Evolutionary conservation across 768 basidiomycete genomes (phyloP).

Genomic region (Russula sp.): DNA sequence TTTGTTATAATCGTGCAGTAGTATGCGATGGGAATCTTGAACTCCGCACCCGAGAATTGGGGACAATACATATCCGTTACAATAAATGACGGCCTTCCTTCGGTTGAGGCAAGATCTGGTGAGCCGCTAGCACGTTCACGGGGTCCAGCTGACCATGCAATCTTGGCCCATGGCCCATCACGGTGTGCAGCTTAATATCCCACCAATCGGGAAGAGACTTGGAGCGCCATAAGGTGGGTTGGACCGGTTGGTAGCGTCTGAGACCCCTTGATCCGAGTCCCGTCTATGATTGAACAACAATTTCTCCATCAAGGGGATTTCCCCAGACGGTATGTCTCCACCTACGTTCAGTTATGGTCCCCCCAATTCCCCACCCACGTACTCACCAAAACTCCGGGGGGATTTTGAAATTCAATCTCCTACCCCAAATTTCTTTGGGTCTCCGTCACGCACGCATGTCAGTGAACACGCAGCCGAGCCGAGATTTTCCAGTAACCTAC

Average conservation of each 20-base stretch:
- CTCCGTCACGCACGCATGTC: neutral
- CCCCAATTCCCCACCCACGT: neutral
- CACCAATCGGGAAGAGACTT: neutral
- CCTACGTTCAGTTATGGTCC: too few species aligned
- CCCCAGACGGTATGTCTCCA: too few species aligned
- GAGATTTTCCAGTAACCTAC: neutral
- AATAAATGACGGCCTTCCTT: neutral
- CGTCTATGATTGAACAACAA: neutral
- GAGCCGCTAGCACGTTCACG: neutral
- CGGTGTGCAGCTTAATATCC: neutral
- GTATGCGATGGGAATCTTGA: too few species aligned
- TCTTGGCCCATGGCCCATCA: neutral
- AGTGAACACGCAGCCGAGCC: neutral
- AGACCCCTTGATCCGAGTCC: neutral
- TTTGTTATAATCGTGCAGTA: too few species aligned
- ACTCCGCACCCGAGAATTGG: neutral
- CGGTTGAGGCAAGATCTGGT: neutral
- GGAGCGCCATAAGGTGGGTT: neutral
- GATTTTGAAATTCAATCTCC: neutral
- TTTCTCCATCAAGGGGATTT: neutral
- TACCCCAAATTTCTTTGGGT: neutral
- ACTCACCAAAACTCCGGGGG: neutral
- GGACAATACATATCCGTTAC: neutral
- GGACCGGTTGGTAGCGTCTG: too few species aligned
- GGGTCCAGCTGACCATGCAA: neutral